A percentile compares a stretch with the other conserved stretches of the same genome.
Evolutionary conservation across 495 filamentous ascomycete genomes (phyloP).

Genomic region (Tirmania nivea): DNA sequence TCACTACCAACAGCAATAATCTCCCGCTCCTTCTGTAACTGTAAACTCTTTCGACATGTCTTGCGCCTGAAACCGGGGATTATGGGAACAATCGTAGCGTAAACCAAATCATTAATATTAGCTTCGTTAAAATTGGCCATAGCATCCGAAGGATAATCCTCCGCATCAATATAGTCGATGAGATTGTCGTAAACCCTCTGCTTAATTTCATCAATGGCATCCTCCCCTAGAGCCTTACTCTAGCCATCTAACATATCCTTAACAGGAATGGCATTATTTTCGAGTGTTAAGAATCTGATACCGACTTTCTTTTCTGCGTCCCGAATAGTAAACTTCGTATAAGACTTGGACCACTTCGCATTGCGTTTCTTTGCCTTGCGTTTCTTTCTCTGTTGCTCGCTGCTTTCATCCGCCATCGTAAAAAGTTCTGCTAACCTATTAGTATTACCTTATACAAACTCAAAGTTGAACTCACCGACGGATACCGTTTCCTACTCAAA

Average conservation of each 20-base stretch:
- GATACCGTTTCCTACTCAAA: no score
- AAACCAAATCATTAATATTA: constrained; percentile 1
- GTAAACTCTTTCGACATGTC: background rate
- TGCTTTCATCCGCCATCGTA: no score
- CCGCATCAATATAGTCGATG: constrained; percentile 1
- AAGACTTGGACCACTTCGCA: background rate
- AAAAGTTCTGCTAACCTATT: no score
- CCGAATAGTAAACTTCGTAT: background rate
- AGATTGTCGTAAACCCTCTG: background rate
- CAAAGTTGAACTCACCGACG: no score
- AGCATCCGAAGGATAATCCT: constrained; percentile 4
- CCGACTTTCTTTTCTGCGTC: constrained; percentile 3
- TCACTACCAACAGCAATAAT: background rate
- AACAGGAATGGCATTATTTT: no score
- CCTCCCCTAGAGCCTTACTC: background rate
- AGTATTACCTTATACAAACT: no score
- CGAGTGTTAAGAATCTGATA: no score
- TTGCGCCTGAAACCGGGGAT: background rate
- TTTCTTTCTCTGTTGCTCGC: no score
- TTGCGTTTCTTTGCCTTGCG: background rate
- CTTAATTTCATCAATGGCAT: background rate
- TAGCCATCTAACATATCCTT: no score
- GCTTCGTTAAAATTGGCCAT: background rate
- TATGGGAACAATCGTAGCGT: background rate
- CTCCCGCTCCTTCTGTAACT: background rate